Conservation (phyloP, 108 stramenopile genomes). For the Cyclotella baltica region DNA sequence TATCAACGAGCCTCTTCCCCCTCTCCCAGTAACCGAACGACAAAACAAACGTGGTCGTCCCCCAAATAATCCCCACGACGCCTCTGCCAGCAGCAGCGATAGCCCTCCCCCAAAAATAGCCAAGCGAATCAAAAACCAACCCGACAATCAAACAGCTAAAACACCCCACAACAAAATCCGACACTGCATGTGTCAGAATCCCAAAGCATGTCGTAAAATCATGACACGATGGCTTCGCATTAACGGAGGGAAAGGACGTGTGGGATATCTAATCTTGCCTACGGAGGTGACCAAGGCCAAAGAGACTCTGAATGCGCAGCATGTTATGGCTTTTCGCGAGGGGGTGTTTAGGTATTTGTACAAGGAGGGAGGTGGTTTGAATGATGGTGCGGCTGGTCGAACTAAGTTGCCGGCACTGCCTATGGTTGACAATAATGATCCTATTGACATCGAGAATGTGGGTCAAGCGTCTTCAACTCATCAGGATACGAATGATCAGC, state of each 20-base stretch:
- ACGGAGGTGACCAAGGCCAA: conserved; percentile 3
- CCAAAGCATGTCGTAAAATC: conserved; percentile 13
- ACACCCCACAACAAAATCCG: neutral
- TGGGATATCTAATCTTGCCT: neutral
- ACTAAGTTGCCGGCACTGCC: neutral
- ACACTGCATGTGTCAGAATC: conserved; percentile 20
- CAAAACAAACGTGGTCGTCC: neutral
- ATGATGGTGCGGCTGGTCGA: neutral
- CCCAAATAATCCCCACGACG: neutral
- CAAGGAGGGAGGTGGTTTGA: neutral
- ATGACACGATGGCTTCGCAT: conserved; percentile 8
- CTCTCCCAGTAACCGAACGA: neutral
- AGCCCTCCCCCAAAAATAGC: neutral
- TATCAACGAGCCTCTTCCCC: neutral
- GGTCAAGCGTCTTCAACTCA: neutral
- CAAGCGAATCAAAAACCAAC: neutral
- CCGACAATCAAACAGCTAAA: neutral
- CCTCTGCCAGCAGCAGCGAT: neutral
- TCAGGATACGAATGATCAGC: neutral
- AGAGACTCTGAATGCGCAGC: neutral
- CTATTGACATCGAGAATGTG: neutral
- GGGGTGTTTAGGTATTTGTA: conserved; percentile 16
- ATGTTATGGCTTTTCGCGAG: neutral
- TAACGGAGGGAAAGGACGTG: neutral
- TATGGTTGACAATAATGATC: neutral